Percentiles rank a stretch among this genome's conserved stretches.
These are phyloP conservation scores for Yarrowia yakushimensis DNA, from an alignment of 805 yeast genomes.

Conservation along the genomic window DNA sequence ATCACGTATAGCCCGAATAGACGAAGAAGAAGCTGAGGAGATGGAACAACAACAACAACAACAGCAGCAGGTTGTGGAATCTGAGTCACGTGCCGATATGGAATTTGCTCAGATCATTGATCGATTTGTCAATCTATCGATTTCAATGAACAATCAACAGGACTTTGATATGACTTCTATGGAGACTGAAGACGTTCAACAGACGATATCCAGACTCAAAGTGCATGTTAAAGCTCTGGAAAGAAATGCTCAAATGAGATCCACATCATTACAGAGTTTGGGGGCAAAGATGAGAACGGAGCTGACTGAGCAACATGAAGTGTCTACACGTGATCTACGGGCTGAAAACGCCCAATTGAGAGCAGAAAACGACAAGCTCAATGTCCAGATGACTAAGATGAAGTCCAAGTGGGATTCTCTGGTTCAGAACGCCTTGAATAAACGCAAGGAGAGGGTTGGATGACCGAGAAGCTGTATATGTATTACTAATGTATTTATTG, in stretches of 20 bases:
- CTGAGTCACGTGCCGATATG: not conserved
- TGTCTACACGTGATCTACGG: not conserved
- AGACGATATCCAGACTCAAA: not conserved
- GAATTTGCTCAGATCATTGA: conserved; percentile 14
- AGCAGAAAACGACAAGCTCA: conserved; percentile 46
- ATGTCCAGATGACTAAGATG: conserved; percentile 49
- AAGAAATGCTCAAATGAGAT: conserved; percentile 18
- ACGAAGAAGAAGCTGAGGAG: conserved; percentile 11
- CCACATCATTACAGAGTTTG: conserved; percentile 2
- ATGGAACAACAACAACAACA: not conserved
- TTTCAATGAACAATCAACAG: conserved; percentile 14
- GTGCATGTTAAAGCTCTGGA: conserved; percentile 19
- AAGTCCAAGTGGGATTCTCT: conserved; percentile 64
- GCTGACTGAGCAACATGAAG: not conserved
- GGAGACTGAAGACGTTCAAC: not conserved
- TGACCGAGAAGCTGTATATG: not conserved
- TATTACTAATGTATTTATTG: too few species aligned
- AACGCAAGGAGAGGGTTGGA: not conserved
- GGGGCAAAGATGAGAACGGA: not conserved
- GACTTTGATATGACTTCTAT: too few species aligned
- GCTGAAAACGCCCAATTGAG: conserved; percentile 39
- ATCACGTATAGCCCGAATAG: not conserved
- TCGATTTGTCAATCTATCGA: not conserved
- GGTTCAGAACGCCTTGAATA: conserved; percentile 58
- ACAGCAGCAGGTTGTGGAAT: not conserved